Percentiles rank a stretch among this genome's conserved stretches.
These are phyloP conservation scores for Phalaenopsis equestris DNA, from an alignment of 106 monocot genomes.

Conservation along the genomic window DNA sequence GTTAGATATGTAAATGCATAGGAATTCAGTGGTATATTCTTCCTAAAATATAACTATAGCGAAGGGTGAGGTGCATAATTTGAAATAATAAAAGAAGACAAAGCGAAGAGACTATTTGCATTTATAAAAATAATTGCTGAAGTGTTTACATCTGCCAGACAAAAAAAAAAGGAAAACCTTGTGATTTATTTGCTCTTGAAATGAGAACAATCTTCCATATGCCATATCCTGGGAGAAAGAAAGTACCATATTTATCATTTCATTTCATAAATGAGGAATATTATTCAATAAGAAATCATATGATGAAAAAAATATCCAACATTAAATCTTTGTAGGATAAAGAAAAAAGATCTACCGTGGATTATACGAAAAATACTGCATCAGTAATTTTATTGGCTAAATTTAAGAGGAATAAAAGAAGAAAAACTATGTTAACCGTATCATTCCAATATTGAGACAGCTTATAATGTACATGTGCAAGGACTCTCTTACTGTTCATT, in stretches of 20 bases:
- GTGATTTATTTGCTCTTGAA: conserved; percentile 71
- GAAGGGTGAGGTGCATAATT: neutral
- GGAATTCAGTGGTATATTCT: too few relatives aligned
- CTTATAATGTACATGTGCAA: neutral
- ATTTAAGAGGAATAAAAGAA: neutral
- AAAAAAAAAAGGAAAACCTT: conserved; percentile 28
- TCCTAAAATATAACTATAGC: neutral
- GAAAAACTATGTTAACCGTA: neutral
- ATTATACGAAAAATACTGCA: neutral
- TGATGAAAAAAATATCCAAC: neutral
- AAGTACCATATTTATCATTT: conserved; percentile 1
- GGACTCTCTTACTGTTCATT: neutral
- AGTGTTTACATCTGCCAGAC: neutral
- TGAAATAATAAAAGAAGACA: neutral
- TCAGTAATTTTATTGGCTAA: neutral
- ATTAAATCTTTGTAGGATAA: neutral
- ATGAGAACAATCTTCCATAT: conserved; percentile 48
- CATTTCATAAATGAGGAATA: neutral
- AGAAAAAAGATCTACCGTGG: neutral
- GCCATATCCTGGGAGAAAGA: conserved; percentile 30
- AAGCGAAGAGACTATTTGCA: neutral
- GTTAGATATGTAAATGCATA: too few relatives aligned
- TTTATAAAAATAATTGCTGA: neutral
- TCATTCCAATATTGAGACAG: neutral
- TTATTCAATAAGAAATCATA: neutral